These are phyloP conservation scores for Zygotorulaspora chibaensis DNA, from an alignment of 805 yeast genomes.

Conservation along the genomic window DNA sequence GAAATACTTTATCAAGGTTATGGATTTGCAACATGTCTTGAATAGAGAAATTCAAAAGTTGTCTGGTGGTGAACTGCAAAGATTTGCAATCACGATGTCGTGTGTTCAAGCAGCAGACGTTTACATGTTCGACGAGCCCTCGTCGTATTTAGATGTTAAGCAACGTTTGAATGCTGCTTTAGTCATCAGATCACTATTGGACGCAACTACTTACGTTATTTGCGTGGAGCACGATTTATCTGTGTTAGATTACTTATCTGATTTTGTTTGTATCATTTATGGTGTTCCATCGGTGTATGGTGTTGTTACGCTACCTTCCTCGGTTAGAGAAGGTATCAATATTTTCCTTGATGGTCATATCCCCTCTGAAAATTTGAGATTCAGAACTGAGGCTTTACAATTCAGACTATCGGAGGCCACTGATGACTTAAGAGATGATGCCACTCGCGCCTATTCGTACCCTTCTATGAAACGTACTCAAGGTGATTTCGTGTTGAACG, in stretches of 20 bases:
- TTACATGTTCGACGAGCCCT: slow-evolving; percentile 99
- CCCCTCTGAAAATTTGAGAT: slow-evolving; percentile 94
- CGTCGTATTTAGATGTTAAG: slow-evolving; percentile 96
- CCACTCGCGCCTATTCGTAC: slow-evolving; percentile 70
- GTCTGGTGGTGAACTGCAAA: slow-evolving; percentile 98
- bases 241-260: slow-evolving; percentile 93
- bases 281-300: slow-evolving; percentile 99
- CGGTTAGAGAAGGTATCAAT: slow-evolving; percentile 98
- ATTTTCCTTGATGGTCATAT: slow-evolving; percentile 97
- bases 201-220: slow-evolving; percentile 76
- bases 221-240: slow-evolving; percentile 99
- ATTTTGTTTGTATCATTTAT: slow-evolving; percentile 91
- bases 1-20: slow-evolving; percentile 58
- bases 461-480: slow-evolving; percentile 86
- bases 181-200: slow-evolving; percentile 81
- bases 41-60: slow-evolving; percentile 84
- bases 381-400: slow-evolving; percentile 92
- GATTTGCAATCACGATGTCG: slow-evolving; percentile 97
- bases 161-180: slow-evolving; percentile 98
- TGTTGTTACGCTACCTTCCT: slow-evolving; percentile 93
- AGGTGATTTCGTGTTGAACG: slow-evolving; percentile 87
- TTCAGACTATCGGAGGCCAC: slow-evolving; percentile 89
- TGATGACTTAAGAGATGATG: slow-evolving; percentile 71
- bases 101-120: slow-evolving; percentile 93
- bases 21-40: slow-evolving; percentile 73